phyloP scores from a whole-genome alignment of 2,329 filamentous ascomycete species.

The Magnaporthales sp. region DNA sequence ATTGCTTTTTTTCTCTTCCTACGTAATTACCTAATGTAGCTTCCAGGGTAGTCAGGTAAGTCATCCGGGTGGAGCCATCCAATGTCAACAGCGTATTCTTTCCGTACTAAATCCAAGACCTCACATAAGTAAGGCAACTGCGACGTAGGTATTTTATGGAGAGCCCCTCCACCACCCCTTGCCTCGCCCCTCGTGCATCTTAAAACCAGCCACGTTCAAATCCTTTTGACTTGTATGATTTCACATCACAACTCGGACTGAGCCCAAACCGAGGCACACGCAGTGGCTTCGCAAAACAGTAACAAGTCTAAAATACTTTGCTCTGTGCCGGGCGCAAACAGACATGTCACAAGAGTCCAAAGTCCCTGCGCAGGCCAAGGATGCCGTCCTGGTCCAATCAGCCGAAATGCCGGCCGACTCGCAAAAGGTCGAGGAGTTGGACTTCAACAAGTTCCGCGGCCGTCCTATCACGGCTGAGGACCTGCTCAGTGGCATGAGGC shows the following conservation, averaged over 20 bases:
- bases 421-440: conserved; percentile 80
- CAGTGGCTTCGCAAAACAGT: background rate
- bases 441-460: conserved; percentile 76
- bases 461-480: conserved; percentile 77
- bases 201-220: background rate
- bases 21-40: background rate
- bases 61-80: background rate
- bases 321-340: background rate
- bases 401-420: conserved; percentile 70
- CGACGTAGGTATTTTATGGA: no score
- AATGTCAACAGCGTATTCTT: background rate
- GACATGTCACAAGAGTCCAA: conserved; percentile 24
- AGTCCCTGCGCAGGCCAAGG: conserved; percentile 56
- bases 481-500: conserved; percentile 69
- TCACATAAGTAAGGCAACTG: no score
- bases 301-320: background rate
- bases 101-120: background rate
- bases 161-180: background rate
- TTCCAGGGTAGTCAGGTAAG: background rate
- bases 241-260: background rate
- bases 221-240: background rate
- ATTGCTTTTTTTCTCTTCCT: background rate
- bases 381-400: conserved; percentile 79
- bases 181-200: background rate
- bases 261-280: background rate